A percentile compares a stretch with the other conserved stretches of the same genome.
Evolutionary conservation across 148 eudicot species (phyloP).

Genomic region (Fagopyrum esculentum): DNA sequence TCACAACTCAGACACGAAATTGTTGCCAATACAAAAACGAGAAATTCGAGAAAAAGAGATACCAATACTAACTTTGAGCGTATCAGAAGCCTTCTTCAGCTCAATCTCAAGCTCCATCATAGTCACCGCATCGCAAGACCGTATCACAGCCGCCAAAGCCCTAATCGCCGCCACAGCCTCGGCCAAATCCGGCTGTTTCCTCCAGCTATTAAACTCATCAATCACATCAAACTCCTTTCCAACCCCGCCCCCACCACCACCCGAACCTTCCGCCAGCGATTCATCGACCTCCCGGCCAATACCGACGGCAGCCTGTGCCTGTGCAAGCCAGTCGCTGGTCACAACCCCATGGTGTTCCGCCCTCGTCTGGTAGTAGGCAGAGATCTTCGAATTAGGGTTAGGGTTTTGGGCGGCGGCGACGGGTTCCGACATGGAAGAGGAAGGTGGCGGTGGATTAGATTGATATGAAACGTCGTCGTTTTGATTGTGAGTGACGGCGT

Average conservation of each 20-base stretch:
- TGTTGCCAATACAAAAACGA: neutral
- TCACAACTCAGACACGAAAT: neutral
- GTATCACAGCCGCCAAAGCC: conserved; percentile 85
- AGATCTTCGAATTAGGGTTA: conserved; percentile 52
- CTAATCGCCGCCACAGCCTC: conserved; percentile 98
- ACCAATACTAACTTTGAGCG: conserved; percentile 52
- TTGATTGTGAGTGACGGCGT: conserved; percentile 5
- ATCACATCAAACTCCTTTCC: conserved; percentile 53
- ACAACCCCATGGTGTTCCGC: conserved; percentile 88
- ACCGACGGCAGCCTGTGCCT: conserved; percentile 77
- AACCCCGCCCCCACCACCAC: conserved; percentile 6
- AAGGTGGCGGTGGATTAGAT: conserved; percentile 17
- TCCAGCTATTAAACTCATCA: conserved; percentile 78
- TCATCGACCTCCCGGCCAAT: conserved; percentile 20
- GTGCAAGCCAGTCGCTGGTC: conserved; percentile 92
- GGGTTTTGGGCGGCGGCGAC: conserved; percentile 39
- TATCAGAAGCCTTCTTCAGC: conserved; percentile 85
- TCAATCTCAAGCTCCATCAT: conserved; percentile 97
- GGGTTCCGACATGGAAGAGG: conserved; percentile 43
- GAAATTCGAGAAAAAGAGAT: neutral
- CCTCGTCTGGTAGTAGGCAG: conserved; percentile 82
- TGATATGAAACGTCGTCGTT: conserved; percentile 39
- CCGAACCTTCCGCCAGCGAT: conserved; percentile 9
- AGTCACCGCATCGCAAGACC: conserved; percentile 72
- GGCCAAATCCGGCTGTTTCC: conserved; percentile 90